These are phyloP conservation scores for Penicillium herquei DNA, from an alignment of 495 filamentous ascomycete genomes.

Conservation along the genomic window DNA sequence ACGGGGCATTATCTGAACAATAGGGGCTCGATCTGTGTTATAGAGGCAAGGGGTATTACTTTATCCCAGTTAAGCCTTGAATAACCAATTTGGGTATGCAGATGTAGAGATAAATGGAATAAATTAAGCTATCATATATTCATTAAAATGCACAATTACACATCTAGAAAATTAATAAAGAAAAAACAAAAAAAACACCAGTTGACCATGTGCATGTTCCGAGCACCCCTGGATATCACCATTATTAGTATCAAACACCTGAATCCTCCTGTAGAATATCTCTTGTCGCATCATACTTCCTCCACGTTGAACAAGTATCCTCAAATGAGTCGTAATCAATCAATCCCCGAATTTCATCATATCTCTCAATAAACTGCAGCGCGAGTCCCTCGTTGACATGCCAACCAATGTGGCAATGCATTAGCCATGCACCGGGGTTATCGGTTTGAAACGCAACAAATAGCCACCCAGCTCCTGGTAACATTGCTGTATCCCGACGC, in stretches of 20 bases:
- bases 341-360: slow-evolving; percentile 1
- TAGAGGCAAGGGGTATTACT: no score
- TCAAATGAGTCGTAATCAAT: slow-evolving; percentile 13
- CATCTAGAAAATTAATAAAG: no score
- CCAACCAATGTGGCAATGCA: slow-evolving; percentile 70
- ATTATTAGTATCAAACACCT: background rate
- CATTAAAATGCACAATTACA: no score
- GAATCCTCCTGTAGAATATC: slow-evolving; percentile 3
- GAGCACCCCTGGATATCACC: no score
- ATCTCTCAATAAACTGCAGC: slow-evolving; percentile 10
- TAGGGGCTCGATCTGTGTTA: no score
- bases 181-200: no score
- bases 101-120: no score
- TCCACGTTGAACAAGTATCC: slow-evolving; percentile 11
- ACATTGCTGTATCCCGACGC: slow-evolving; percentile 11
- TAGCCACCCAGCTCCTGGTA: slow-evolving; percentile 4
- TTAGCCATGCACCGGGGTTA: slow-evolving; percentile 31
- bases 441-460: slow-evolving; percentile 8
- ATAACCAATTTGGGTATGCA: no score
- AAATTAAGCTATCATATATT: no score
- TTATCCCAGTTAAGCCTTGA: no score
- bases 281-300: background rate
- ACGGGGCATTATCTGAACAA: no score
- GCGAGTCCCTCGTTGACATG: slow-evolving; percentile 45
- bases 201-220: no score